Conservation (phyloP, 2,329 filamentous ascomycete species). For the Neurospora sp. region DNA sequence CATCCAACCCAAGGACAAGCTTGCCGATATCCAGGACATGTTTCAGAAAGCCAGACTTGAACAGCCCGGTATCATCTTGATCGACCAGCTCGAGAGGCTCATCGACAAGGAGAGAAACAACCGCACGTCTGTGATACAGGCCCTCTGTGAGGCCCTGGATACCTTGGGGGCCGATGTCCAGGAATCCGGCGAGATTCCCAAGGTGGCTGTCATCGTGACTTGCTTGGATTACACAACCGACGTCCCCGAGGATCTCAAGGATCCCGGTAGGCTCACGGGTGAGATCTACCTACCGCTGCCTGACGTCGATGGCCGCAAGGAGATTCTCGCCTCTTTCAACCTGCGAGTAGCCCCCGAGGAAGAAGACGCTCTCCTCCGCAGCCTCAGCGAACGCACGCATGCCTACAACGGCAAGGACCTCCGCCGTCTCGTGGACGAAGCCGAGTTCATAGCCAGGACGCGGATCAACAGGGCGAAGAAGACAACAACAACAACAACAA, state of each 20-base stretch:
- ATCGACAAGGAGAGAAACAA: constrained; percentile 49
- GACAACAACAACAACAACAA: neutral
- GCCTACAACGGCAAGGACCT: constrained; percentile 79
- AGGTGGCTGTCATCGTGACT: constrained; percentile 65
- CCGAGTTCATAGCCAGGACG: constrained; percentile 24
- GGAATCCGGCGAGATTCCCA: constrained; percentile 31
- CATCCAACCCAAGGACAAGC: constrained; percentile 46
- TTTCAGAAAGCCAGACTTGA: constrained; percentile 60
- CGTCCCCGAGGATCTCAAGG: constrained; percentile 59
- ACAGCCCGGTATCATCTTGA: constrained; percentile 67
- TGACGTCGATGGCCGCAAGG: constrained; percentile 56
- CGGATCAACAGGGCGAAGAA: constrained; percentile 10
- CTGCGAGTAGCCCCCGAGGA: constrained; percentile 36
- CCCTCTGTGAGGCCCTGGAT: constrained; percentile 46
- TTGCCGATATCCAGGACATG: constrained; percentile 49
- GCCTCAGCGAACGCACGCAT: constrained; percentile 66
- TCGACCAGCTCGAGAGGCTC: constrained; percentile 67
- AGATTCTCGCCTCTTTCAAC: constrained; percentile 58
- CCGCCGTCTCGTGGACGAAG: constrained; percentile 48
- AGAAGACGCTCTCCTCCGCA: constrained; percentile 42
- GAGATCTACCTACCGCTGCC: constrained; percentile 72
- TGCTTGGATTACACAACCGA: constrained; percentile 61
- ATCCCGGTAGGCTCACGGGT: constrained; percentile 50
- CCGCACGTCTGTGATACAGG: constrained; percentile 38
- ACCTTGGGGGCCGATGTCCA: constrained; percentile 28